Percentiles rank a stretch among this genome's conserved stretches.
phyloP scores from a whole-genome alignment of 2,329 filamentous ascomycete species.

The Colletotrichum eleusines region DNA sequence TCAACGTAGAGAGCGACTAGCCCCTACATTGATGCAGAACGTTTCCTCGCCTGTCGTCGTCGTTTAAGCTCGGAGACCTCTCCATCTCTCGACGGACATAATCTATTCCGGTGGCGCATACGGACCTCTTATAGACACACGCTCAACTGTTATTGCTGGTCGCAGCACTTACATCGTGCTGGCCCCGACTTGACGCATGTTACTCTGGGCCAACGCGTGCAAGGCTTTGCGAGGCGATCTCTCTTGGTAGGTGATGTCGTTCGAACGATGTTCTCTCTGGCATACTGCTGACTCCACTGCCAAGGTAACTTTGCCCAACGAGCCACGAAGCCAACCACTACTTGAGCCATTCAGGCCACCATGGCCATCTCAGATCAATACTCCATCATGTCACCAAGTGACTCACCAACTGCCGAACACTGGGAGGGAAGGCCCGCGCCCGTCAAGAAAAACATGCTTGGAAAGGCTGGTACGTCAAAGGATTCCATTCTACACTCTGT shows the following conservation, averaged over 20 bases:
- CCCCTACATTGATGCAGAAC: not conserved
- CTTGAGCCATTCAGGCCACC: not conserved
- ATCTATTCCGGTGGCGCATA: not conserved
- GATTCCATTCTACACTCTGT: not conserved
- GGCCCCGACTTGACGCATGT: not conserved
- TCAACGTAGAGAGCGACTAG: not conserved
- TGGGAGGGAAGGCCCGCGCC: constrained; percentile 31
- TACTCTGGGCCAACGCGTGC: not conserved
- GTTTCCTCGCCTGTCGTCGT: not conserved
- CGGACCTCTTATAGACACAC: not conserved
- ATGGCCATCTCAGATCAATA: constrained; percentile 3
- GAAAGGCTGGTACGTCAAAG: constrained; percentile 33
- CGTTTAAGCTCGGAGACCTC: too few species aligned
- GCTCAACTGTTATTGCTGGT: not conserved
- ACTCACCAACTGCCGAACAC: constrained; percentile 29
- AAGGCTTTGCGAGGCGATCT: not conserved
- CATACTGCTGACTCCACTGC: not conserved
- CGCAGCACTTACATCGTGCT: constrained; percentile 2
- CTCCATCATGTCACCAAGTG: constrained; percentile 29
- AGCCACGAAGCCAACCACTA: not conserved
- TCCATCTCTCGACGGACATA: not conserved
- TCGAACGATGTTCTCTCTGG: not conserved
- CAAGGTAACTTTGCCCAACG: not conserved
- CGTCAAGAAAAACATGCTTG: constrained; percentile 29
- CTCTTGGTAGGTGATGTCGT: not conserved